Percentiles rank a stretch among this genome's conserved stretches.
phyloP scores from a whole-genome alignment of 2,329 filamentous ascomycete genomes.

The Aspergillus sp. region DNA sequence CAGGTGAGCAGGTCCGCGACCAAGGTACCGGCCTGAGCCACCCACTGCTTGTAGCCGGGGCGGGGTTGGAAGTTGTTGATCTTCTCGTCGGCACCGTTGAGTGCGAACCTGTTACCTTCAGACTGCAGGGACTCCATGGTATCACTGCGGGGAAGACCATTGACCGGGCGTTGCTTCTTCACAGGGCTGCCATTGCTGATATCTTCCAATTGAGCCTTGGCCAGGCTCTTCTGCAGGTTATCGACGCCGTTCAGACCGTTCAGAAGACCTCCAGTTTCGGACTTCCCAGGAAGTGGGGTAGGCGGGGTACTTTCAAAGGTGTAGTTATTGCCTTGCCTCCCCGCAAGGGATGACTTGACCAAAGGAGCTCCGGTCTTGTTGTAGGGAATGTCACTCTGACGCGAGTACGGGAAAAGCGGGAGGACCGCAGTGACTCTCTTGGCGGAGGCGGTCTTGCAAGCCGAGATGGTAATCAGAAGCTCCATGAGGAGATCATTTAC shows the following conservation, averaged over 20 bases:
- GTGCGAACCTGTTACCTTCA: constrained; percentile 24
- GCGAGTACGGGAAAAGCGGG: constrained; percentile 93
- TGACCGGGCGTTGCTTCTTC: constrained; percentile 44
- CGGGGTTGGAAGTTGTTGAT: constrained; percentile 72
- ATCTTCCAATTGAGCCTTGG: constrained; percentile 65
- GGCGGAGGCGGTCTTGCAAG: constrained; percentile 92
- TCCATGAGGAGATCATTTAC: constrained; percentile 98
- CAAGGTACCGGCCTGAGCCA: constrained; percentile 92
- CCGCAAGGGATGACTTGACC: constrained; percentile 61
- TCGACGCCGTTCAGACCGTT: constrained; percentile 62
- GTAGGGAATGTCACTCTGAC: constrained; percentile 95
- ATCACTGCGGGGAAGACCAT: constrained; percentile 42
- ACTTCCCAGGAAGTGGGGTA: constrained; percentile 73
- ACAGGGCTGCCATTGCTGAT: constrained; percentile 44
- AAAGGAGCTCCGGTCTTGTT: constrained; percentile 92
- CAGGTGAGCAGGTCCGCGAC: constrained; percentile 93
- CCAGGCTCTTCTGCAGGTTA: constrained; percentile 70
- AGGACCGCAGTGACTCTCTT: constrained; percentile 91
- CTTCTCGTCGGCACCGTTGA: constrained; percentile 62
- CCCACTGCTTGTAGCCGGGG: constrained; percentile 97
- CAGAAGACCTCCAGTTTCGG: constrained; percentile 64
- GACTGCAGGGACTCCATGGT: constrained; percentile 43
- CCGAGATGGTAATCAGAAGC: constrained; percentile 96
- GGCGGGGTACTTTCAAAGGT: constrained; percentile 92
- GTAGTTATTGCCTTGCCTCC: constrained; percentile 53